These are phyloP conservation scores for Mixia osmundae DNA, from an alignment of 1,284 basidiomycete genomes.

Conservation along the genomic window DNA sequence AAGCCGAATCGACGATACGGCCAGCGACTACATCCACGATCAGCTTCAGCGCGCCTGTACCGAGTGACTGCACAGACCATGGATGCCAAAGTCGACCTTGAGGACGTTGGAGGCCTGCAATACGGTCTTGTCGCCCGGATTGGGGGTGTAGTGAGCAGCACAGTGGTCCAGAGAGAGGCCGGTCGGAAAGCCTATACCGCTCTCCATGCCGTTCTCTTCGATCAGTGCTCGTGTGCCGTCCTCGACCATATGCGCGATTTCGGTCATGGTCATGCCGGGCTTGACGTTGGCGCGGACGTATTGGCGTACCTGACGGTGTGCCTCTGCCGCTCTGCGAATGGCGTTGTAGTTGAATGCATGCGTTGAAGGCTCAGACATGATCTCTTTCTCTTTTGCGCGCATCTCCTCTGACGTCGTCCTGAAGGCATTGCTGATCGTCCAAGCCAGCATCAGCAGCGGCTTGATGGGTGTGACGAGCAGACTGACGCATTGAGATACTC, in stretches of 20 bases:
- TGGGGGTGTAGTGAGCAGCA: slow-evolving; percentile 93
- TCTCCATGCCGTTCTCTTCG: slow-evolving; percentile 66
- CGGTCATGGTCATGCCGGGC: slow-evolving; percentile 84
- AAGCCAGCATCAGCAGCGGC: slow-evolving; percentile 4
- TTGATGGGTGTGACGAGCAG: neutral
- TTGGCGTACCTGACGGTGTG: slow-evolving; percentile 74
- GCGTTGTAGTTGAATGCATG: slow-evolving; percentile 41
- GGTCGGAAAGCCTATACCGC: slow-evolving; percentile 88
- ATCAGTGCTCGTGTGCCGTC: slow-evolving; percentile 70
- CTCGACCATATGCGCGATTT: slow-evolving; percentile 86
- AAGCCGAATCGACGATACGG: slow-evolving; percentile 82
- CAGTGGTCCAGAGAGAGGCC: slow-evolving; percentile 82
- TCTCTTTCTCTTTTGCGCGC: slow-evolving; percentile 46
- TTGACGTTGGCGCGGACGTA: slow-evolving; percentile 62
- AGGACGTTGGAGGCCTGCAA: slow-evolving; percentile 64
- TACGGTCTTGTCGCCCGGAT: slow-evolving; percentile 33
- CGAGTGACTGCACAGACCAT: no score
- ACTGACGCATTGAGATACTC: slow-evolving; percentile 65
- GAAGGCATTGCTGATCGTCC: slow-evolving; percentile 50
- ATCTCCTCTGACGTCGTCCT: slow-evolving; percentile 79
- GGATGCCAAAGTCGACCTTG: slow-evolving; percentile 94
- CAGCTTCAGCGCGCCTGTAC: no score
- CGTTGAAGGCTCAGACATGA: slow-evolving; percentile 41
- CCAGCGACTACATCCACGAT: no score
- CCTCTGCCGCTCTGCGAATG: slow-evolving; percentile 78